These are phyloP conservation scores for Tremellales sp. DNA, from an alignment of 1,284 basidiomycete genomes.

Conservation along the genomic window DNA sequence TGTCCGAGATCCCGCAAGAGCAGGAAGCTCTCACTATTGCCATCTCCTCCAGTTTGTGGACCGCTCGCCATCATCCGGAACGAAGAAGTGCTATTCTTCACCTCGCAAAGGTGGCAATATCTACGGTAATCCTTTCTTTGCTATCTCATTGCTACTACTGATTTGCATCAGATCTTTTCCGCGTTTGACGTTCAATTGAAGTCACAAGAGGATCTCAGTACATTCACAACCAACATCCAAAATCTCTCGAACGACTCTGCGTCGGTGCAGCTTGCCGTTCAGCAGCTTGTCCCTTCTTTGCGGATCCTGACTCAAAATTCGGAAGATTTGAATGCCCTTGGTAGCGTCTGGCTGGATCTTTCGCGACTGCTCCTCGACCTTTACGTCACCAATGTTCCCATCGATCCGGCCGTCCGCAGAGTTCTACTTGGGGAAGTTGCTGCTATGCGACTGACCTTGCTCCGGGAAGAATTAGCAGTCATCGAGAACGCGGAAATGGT, in stretches of 20 bases:
- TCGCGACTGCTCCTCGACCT: conserved; percentile 52
- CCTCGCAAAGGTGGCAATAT: conserved; percentile 15
- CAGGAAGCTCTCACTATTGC: conserved; percentile 33
- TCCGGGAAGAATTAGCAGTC: conserved; percentile 58
- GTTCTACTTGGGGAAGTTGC: conserved; percentile 57
- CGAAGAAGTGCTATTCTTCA: conserved; percentile 11
- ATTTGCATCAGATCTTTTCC: conserved; percentile 15
- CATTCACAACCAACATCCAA: not conserved
- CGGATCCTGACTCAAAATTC: no score
- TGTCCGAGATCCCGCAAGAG: conserved; percentile 31
- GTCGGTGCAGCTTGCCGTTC: no score
- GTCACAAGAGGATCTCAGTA: not conserved
- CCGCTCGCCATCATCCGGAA: conserved; percentile 8
- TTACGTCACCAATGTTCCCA: conserved; percentile 78
- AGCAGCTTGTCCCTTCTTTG: no score
- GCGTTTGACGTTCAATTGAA: conserved; percentile 18
- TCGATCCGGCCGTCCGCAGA: conserved; percentile 78
- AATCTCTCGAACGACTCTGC: not conserved
- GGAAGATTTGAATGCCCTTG: conserved; percentile 11
- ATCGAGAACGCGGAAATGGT: conserved; percentile 59
- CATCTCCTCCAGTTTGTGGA: conserved; percentile 23
- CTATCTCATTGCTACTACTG: not conserved
- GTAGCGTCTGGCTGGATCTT: conserved; percentile 61
- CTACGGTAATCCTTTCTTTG: conserved; percentile 11
- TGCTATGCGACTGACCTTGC: conserved; percentile 51